phyloP scores from a whole-genome alignment of 306 rosid genomes.

The Mimosa bimucronata region DNA sequence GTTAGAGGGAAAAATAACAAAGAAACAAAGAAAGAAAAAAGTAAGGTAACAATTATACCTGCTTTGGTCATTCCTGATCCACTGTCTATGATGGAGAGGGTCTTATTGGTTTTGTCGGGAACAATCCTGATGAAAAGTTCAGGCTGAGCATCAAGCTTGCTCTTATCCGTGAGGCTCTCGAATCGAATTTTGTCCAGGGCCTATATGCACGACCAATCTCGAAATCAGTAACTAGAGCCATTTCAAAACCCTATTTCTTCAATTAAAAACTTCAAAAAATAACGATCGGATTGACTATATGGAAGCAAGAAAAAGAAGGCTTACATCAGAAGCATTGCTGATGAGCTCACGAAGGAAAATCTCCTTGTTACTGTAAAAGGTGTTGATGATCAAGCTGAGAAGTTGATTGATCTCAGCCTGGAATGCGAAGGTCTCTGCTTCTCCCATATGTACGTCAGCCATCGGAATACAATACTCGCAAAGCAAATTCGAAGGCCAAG shows the following conservation, averaged over 20 bases:
- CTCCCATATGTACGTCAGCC: slow-evolving; percentile 58
- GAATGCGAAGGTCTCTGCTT: slow-evolving; percentile 60
- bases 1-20: neutral
- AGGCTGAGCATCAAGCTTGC: slow-evolving; percentile 61
- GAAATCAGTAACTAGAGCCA: neutral
- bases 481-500: neutral
- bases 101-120: slow-evolving; percentile 57
- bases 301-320: neutral
- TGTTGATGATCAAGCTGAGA: slow-evolving; percentile 66
- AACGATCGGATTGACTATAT: neutral
- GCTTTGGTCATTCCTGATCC: slow-evolving; percentile 72
- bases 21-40: neutral
- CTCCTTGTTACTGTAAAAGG: slow-evolving; percentile 72
- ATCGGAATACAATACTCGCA: neutral
- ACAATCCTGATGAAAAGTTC: slow-evolving; percentile 67
- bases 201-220: slow-evolving; percentile 24
- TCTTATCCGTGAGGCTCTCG: slow-evolving; percentile 60
- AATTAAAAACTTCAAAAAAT: neutral
- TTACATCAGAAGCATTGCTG: slow-evolving; percentile 66
- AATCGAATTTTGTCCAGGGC: slow-evolving; percentile 67
- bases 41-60: slow-evolving; percentile 30
- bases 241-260: neutral
- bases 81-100: slow-evolving; percentile 61
- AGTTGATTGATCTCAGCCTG: slow-evolving; percentile 71
- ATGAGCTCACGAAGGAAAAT: slow-evolving; percentile 66